Base-by-base conservation (phyloP, 257 asterid genomes). In the Plantago ovata region DNA sequence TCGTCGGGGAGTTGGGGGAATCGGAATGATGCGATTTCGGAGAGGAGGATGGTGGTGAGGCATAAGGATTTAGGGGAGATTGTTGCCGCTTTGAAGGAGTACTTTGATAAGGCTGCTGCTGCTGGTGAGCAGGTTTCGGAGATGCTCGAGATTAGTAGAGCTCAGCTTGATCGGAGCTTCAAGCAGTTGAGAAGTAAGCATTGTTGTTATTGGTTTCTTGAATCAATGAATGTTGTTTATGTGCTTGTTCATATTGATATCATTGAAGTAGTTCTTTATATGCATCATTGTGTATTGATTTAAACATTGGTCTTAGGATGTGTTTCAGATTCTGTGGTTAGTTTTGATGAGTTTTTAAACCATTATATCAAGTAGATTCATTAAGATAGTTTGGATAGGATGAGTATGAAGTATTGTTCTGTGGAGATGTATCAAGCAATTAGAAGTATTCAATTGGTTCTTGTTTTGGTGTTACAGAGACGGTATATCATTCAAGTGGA, bases 401-500 rank as follows among this genome's bases (percentile, higher is more conserved):
- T 28, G 7, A n/a, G n/a, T 28, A 8, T 28, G 36, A 28, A 8
- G 2, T 28, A 28, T n/a, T 28, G 36, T 28, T 28, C 3, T 6
- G 22, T 13, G 36, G 36, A 28, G 36, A 28, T 28, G 36, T 28
- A 24, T 24, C 32, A 24, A 24, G 32, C 32, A 24, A 24, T 24
- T 24, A 24, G 32, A 24, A 24, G 32, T 24, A 28, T 28, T 28
- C 36, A 49, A 22, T 52, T 61, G 52, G 19, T 40, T 39, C 68
- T 77, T 33, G 18, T 48, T 63, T 2, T 48, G 65, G 61, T 64
- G 38, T 66, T 63, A 62, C 83, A 93, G 99, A 93, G 71, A 89
- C 97, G 0, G 88, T 89, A 61, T 93, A 93, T 81, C 99, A 93
- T 75, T 93, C 99, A 6, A 79, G 92, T 75, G 99, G 99, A 71